Conservation (phyloP, 2,329 filamentous ascomycete species). For the Xylariaceae sp. region DNA sequence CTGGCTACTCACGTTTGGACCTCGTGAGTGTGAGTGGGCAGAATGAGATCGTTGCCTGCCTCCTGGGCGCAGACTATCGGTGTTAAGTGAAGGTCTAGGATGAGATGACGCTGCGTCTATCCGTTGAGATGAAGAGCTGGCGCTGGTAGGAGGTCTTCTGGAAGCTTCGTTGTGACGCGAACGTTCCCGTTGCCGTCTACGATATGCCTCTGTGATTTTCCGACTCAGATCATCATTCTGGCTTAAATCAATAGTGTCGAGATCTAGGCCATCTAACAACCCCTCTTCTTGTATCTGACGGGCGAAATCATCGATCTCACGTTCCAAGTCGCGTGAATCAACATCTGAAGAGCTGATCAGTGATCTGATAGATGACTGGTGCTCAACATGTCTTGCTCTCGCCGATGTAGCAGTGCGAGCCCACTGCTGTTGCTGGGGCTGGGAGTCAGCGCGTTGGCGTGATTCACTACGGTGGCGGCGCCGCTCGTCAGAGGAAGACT, state of each 20-base stretch:
- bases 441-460: conserved; percentile 39
- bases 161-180: conserved; percentile 45
- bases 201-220: conserved; percentile 83
- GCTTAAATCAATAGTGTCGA: conserved; percentile 78
- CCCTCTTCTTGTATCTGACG: conserved; percentile 87
- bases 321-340: conserved; percentile 73
- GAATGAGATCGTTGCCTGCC: conserved; percentile 30
- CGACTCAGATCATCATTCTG: conserved; percentile 89
- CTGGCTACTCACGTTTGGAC: conserved; percentile 39
- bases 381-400: conserved; percentile 64
- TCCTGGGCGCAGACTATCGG: conserved; percentile 23
- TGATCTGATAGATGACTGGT: conserved; percentile 84
- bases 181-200: conserved; percentile 66
- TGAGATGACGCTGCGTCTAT: conserved; percentile 27
- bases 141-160: conserved; percentile 43
- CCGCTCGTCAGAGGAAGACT: conserved; percentile 32
- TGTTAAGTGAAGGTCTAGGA: conserved; percentile 24
- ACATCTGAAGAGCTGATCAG: conserved; percentile 76
- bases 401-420: conserved; percentile 35
- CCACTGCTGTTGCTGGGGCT: too few relatives aligned
- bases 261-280: conserved; percentile 78
- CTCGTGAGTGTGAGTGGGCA: conserved; percentile 27
- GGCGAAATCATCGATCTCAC: conserved; percentile 86
- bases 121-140: conserved; percentile 36
- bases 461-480: conserved; percentile 43